phyloP scores from a whole-genome alignment of 176 grass and related monocot species.

The Coix lacrymajobi region DNA sequence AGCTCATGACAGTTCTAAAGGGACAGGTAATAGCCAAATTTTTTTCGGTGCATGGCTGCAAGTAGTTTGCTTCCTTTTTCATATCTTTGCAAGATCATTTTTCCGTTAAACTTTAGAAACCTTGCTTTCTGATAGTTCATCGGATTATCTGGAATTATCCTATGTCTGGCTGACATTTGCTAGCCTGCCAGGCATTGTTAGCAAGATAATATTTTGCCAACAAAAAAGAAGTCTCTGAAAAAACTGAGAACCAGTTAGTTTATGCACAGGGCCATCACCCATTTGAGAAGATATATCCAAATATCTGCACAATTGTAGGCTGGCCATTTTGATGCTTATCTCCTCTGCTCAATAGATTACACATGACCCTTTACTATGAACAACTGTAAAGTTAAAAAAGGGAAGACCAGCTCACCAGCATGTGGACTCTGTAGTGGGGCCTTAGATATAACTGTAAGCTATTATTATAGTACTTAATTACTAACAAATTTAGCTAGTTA shows the following conservation, averaged over 20 bases:
- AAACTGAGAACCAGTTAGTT: slow-evolving; percentile 21
- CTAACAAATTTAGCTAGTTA: background rate
- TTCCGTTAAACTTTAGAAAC: background rate
- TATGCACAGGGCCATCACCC: slow-evolving; percentile 9
- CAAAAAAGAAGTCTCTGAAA: slow-evolving; percentile 12
- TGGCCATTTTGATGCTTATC: slow-evolving; percentile 9
- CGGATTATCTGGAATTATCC: background rate
- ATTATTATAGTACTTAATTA: background rate
- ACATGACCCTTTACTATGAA: slow-evolving; percentile 13
- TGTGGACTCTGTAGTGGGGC: background rate
- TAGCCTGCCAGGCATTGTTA: background rate
- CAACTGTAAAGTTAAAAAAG: slow-evolving; percentile 38
- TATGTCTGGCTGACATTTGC: background rate
- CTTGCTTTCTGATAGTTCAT: slow-evolving; percentile 14
- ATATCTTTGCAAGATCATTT: background rate
- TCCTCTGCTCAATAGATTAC: slow-evolving; percentile 4
- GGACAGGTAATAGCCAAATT: slow-evolving; percentile 55
- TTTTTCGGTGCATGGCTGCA: slow-evolving; percentile 1
- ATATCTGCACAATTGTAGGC: background rate
- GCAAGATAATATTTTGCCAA: slow-evolving; percentile 15
- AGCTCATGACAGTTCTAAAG: slow-evolving; percentile 79
- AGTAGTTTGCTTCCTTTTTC: background rate
- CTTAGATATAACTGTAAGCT: background rate
- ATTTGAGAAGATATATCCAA: background rate
- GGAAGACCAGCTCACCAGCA: slow-evolving; percentile 11